Conservation (phyloP, 495 filamentous ascomycete species). For the Hypoxylon intermedium region DNA sequence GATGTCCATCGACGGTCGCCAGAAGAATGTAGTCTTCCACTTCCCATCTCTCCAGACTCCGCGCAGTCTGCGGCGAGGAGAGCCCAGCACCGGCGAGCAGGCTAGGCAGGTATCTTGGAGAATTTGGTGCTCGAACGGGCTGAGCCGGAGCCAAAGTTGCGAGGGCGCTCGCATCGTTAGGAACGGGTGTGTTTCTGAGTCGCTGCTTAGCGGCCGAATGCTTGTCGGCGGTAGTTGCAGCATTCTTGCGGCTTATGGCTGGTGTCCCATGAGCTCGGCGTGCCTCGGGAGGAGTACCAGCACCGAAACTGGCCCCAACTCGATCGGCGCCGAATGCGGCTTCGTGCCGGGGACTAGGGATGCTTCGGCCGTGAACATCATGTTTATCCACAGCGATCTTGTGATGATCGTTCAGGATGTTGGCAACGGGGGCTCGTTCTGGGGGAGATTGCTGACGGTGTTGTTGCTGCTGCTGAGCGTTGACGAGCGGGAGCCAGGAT, state of each 20-base stretch:
- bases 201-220: slow-evolving; percentile 44
- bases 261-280: slow-evolving; percentile 31
- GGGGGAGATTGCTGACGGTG: slow-evolving; percentile 41
- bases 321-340: slow-evolving; percentile 39
- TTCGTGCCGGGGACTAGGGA: slow-evolving; percentile 37
- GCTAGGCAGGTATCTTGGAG: slow-evolving; percentile 67
- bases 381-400: slow-evolving; percentile 31
- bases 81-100: slow-evolving; percentile 65
- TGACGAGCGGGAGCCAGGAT: slow-evolving; percentile 58
- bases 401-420: slow-evolving; percentile 44
- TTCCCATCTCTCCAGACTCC: slow-evolving; percentile 97
- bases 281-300: slow-evolving; percentile 36
- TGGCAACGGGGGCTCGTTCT: slow-evolving; percentile 35
- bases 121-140: slow-evolving; percentile 80
- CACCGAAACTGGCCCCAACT: slow-evolving; percentile 29
- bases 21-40: slow-evolving; percentile 99
- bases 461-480: slow-evolving; percentile 68
- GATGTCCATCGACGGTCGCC: slow-evolving; percentile 97
- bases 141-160: slow-evolving; percentile 91
- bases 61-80: slow-evolving; percentile 82
- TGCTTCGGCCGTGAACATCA: slow-evolving; percentile 24
- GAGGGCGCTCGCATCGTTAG: slow-evolving; percentile 90
- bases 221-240: slow-evolving; percentile 12
- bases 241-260: slow-evolving; percentile 23
- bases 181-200: slow-evolving; percentile 50